These are phyloP conservation scores for Botrytis elliptica DNA, from an alignment of 2,329 filamentous ascomycete genomes.

Conservation along the genomic window DNA sequence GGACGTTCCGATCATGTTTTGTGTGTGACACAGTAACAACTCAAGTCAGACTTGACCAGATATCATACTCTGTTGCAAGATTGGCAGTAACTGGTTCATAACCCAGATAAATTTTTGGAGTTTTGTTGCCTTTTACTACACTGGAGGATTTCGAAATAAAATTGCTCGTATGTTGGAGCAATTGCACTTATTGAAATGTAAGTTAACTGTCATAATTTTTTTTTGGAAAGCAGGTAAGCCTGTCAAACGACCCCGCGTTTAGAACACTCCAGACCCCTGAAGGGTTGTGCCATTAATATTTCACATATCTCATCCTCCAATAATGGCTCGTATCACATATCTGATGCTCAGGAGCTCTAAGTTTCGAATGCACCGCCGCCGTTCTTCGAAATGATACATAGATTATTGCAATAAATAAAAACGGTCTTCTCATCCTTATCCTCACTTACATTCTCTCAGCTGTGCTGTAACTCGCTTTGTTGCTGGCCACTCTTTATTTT, in stretches of 20 bases:
- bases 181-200: background rate
- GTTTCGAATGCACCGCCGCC: background rate
- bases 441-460: conserved; percentile 1
- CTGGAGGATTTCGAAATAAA: background rate
- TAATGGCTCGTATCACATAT: background rate
- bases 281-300: background rate
- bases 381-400: background rate
- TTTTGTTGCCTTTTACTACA: background rate
- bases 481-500: background rate
- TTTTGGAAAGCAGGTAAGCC: background rate
- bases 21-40: background rate
- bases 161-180: background rate
- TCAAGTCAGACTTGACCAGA: background rate
- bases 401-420: background rate
- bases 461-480: background rate
- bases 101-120: background rate
- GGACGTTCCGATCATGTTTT: background rate
- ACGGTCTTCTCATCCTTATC: background rate
- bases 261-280: background rate
- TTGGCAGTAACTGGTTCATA: background rate
- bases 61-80: background rate
- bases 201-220: background rate
- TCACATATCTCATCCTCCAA: background rate
- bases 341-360: background rate
- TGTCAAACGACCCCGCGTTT: conserved; percentile 16